Evolutionary conservation across 441 rosid species (phyloP).

Genomic region (Brassica hybrid): DNA sequence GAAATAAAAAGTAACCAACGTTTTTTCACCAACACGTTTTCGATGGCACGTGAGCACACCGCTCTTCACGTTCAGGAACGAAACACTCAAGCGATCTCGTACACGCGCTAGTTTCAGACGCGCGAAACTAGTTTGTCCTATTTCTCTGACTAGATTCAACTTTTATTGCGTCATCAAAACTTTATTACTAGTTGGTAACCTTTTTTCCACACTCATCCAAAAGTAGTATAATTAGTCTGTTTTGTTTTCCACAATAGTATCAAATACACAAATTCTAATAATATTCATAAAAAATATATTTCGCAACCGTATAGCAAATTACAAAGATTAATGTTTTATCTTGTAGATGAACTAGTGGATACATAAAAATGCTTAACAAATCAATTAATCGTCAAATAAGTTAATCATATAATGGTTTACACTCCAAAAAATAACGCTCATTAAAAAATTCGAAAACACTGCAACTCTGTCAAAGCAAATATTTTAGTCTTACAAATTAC

Average conservation of each 20-base stretch:
- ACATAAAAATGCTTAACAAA: neutral
- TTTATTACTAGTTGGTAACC: slow-evolving; percentile 20
- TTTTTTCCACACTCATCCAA: slow-evolving; percentile 10
- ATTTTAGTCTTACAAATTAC: neutral
- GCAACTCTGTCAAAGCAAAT: neutral
- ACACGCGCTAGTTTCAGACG: slow-evolving; percentile 33
- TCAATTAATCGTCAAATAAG: neutral
- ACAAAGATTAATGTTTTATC: neutral
- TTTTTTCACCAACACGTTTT: slow-evolving; percentile 14
- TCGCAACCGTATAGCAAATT: slow-evolving; percentile 12
- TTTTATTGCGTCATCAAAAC: slow-evolving; percentile 26
- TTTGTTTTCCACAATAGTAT: neutral
- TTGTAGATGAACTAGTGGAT: neutral
- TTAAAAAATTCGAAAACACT: neutral
- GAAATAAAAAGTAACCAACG: neutral
- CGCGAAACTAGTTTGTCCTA: slow-evolving; percentile 31
- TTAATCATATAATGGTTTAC: neutral
- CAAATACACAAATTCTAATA: slow-evolving; percentile 8
- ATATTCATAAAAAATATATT: neutral
- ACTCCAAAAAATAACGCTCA: neutral
- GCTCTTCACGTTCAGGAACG: too few relatives aligned
- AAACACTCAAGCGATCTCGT: slow-evolving; percentile 3
- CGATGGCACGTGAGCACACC: slow-evolving; percentile 24
- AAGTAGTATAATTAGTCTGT: neutral
- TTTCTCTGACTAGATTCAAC: slow-evolving; percentile 40